Evolutionary conservation across 768 basidiomycete genomes (phyloP), one percentile per base, ranked within the genome.

Genomic region (Lactifluus echinatus): DNA sequence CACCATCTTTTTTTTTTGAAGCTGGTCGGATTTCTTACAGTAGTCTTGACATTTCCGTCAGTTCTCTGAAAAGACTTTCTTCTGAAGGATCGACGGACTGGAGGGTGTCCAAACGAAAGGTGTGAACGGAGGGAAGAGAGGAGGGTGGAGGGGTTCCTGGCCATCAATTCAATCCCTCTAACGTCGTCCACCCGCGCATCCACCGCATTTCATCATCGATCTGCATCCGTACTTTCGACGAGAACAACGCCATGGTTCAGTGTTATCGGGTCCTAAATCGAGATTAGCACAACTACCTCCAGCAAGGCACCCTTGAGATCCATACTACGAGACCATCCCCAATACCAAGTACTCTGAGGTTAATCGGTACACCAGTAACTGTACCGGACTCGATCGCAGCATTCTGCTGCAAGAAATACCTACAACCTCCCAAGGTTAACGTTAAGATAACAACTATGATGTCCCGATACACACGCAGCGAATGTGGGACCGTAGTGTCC

Each of bases 241-340:
- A n/a, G n/a, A n/a, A n/a, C n/a, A n/a, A n/a, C n/a, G n/a, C n/a
- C n/a, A n/a, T n/a, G n/a, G n/a, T n/a, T n/a, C n/a, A n/a, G n/a
- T n/a, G n/a, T n/a, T n/a, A n/a, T n/a, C n/a, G n/a, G n/a, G n/a
- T n/a, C n/a, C n/a, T n/a, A n/a, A n/a, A n/a, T n/a, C n/a, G n/a
- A n/a, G n/a, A n/a, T n/a, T n/a, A n/a, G n/a, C n/a, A n/a, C n/a
- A n/a, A n/a, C n/a, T n/a, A n/a, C n/a, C n/a, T n/a, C n/a, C n/a
- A n/a, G n/a, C n/a, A n/a, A n/a, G n/a, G n/a, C n/a, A n/a, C n/a
- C n/a, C n/a, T n/a, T n/a, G n/a, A n/a, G n/a, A n/a, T n/a, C n/a
- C 74, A 15, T 66, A 83, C 81, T 4, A 82, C 83, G 23, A 84
- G 67, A 12, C 82, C 82, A 63, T 85, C 75, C n/a, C 84, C 83